Evolutionary conservation across 345 rosid genomes (phyloP).

Genomic region (Gossypium bickii): DNA sequence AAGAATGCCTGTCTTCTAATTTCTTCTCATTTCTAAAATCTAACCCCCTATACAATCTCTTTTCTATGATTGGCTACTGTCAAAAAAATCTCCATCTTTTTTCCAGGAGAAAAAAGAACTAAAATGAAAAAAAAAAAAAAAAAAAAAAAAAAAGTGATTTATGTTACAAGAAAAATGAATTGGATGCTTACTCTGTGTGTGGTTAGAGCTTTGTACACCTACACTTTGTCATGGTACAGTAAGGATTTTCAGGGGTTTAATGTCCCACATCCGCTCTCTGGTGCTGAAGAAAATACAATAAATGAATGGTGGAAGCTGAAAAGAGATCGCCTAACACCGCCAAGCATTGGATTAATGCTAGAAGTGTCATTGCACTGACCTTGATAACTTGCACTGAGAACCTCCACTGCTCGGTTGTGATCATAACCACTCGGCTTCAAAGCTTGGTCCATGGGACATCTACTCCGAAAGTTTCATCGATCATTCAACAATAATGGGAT

Average conservation of each 20-base stretch:
- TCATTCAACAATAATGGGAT: not conserved
- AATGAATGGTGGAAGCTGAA: conserved; percentile 25
- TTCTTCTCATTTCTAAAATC: conserved; percentile 30
- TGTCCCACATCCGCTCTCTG: conserved; percentile 29
- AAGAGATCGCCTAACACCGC: conserved; percentile 4
- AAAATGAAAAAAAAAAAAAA: not conserved
- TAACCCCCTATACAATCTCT: conserved; percentile 45
- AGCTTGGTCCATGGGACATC: conserved; percentile 1
- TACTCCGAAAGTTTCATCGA: not conserved
- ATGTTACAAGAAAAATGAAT: conserved; percentile 50
- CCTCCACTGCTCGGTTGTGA: conserved; percentile 9
- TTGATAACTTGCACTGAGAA: conserved; percentile 6
- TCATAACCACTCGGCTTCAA: conserved; percentile 1
- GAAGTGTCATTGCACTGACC: conserved; percentile 15
- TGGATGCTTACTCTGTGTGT: conserved; percentile 31
- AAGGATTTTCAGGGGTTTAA: conserved; percentile 25
- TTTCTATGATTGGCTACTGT: conserved; percentile 26
- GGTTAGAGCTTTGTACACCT: conserved; percentile 50
- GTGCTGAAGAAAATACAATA: conserved; percentile 25
- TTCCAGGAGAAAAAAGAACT: not conserved
- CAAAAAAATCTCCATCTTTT: conserved; percentile 23
- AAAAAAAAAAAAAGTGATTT: conserved; percentile 1
- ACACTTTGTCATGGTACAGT: conserved; percentile 36
- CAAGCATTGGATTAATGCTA: conserved; percentile 13
- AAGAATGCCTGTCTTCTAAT: conserved; percentile 31